Conservation (phyloP, 441 rosid genomes). For the Populus hybrid region DNA sequence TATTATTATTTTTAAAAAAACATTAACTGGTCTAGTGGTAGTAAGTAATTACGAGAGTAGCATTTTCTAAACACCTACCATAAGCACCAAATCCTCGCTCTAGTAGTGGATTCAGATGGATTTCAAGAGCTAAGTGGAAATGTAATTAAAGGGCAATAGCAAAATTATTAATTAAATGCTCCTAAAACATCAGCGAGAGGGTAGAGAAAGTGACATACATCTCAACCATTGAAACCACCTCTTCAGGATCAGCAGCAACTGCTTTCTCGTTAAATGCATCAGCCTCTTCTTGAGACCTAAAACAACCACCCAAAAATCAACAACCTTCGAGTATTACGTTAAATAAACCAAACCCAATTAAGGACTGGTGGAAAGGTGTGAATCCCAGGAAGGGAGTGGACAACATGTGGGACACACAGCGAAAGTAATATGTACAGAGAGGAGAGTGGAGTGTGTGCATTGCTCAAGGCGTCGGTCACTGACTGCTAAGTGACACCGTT, state of each 20-base stretch:
- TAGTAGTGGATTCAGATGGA: background rate
- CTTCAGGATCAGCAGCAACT: constrained; percentile 72
- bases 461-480: constrained; percentile 39
- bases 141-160: background rate
- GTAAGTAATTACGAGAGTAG: no score
- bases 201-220: constrained; percentile 43
- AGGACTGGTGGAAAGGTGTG: constrained; percentile 12
- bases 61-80: background rate
- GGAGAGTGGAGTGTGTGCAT: constrained; percentile 16
- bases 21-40: no score
- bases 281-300: constrained; percentile 28
- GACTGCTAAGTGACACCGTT: constrained; percentile 33
- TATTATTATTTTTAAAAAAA: no score
- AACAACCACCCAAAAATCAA: constrained; percentile 1
- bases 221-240: constrained; percentile 54
- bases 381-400: background rate
- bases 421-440: constrained; percentile 1
- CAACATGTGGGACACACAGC: background rate
- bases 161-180: no score
- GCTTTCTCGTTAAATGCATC: constrained; percentile 58
- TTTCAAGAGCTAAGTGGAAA: background rate
- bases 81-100: background rate
- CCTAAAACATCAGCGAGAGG: background rate
- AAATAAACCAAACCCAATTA: no score
- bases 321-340: background rate